Evolutionary conservation across 75 land plant species (phyloP).

Genomic region (Sequoia sempervirens): DNA sequence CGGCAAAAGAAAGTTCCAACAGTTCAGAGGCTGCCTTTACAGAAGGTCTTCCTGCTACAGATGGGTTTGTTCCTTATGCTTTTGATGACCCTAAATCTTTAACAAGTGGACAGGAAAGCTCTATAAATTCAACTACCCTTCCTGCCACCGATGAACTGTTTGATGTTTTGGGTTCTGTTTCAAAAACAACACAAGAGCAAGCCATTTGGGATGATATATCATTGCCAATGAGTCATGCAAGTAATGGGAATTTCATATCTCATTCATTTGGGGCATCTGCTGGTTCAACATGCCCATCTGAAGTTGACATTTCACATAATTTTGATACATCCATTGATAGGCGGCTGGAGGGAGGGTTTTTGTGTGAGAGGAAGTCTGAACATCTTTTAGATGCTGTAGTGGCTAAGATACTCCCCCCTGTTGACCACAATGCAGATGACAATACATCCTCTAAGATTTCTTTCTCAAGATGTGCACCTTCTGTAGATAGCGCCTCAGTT

Average conservation of each 20-base stretch:
- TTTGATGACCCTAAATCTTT: slow-evolving; percentile 10
- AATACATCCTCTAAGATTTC: slow-evolving; percentile 33
- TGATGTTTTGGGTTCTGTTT: slow-evolving; percentile 36
- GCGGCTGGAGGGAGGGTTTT: slow-evolving; percentile 10
- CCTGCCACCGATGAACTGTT: slow-evolving; percentile 39
- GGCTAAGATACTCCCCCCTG: slow-evolving; percentile 23
- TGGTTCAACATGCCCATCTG: slow-evolving; percentile 7
- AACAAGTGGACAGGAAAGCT: slow-evolving; percentile 4
- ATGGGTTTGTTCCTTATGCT: not conserved
- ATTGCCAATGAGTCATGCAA: not conserved
- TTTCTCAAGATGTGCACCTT: slow-evolving; percentile 25
- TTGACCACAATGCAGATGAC: slow-evolving; percentile 32
- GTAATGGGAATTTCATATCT: not conserved
- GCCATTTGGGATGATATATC: slow-evolving; percentile 14
- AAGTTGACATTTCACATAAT: not conserved
- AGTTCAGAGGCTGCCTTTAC: not conserved
- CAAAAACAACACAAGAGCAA: slow-evolving; percentile 14
- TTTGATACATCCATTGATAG: slow-evolving; percentile 14
- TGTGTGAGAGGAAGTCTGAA: slow-evolving; percentile 28
- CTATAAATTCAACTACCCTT: not conserved
- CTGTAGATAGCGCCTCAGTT: slow-evolving; percentile 16
- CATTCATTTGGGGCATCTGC: slow-evolving; percentile 3
- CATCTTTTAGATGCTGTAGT: slow-evolving; percentile 71
- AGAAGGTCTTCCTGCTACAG: not conserved
- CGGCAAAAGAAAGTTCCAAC: not conserved